These are phyloP conservation scores for Penicillium salamii DNA, from an alignment of 495 filamentous ascomycete genomes.

Conservation along the genomic window DNA sequence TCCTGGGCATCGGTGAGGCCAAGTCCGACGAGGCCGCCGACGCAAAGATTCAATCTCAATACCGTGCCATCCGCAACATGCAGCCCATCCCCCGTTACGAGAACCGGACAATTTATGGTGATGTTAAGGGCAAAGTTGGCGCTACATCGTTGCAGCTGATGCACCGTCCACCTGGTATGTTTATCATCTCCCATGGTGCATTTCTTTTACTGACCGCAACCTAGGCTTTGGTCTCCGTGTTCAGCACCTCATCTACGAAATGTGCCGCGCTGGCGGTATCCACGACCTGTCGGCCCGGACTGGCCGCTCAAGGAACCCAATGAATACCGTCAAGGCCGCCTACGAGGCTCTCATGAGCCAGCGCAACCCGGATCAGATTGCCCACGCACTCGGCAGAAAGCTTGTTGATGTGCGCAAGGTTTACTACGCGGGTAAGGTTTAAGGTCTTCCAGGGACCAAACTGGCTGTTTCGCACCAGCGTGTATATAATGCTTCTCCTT, in stretches of 20 bases:
- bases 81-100: constrained; percentile 85
- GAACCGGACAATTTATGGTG: constrained; percentile 83
- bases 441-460: constrained; percentile 25
- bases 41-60: constrained; percentile 62
- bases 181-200: background rate
- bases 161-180: constrained; percentile 82
- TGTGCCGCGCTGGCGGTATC: constrained; percentile 80
- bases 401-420: constrained; percentile 94
- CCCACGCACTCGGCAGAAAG: constrained; percentile 83
- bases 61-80: constrained; percentile 82
- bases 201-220: constrained; percentile 10
- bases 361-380: constrained; percentile 81
- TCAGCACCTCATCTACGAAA: constrained; percentile 88
- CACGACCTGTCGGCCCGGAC: constrained; percentile 79
- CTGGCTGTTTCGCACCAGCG: constrained; percentile 23
- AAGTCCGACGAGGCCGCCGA: constrained; percentile 72
- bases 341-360: constrained; percentile 80
- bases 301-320: constrained; percentile 77
- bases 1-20: constrained; percentile 84
- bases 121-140: constrained; percentile 79
- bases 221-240: constrained; percentile 88
- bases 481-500: constrained; percentile 42
- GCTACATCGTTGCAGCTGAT: constrained; percentile 77
- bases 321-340: constrained; percentile 94
- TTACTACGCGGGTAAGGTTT: constrained; percentile 83